Conservation (phyloP, 176 grass and related monocot genomes). For the Triticum aestivum region IWGSC_CS_RefSeq_v2.1 NC_057805.1:370345021-370345520, state of each 20-base stretch:
- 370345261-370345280: neutral
- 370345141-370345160: neutral
- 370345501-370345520: conserved; percentile 24
- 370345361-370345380: conserved; percentile 29
- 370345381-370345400: conserved; percentile 20
- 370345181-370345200: neutral
- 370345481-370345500: conserved; percentile 7
- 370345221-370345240: conserved; percentile 24
- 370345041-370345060: neutral
- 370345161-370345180: neutral
- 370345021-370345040: neutral
- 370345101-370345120: neutral
- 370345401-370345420: neutral
- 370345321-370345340: conserved; percentile 27
- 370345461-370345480: neutral
- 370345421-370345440: conserved; percentile 18
- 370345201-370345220: conserved; percentile 9
- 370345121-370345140: conserved; percentile 5
- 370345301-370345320: conserved; percentile 23
- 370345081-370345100: neutral
- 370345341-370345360: conserved; percentile 11
- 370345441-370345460: conserved; percentile 15
- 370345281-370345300: neutral
- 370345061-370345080: neutral
- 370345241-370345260: neutral